Evolutionary conservation across 345 rosid species (phyloP).

Genomic region (Murraya koenigii): DNA sequence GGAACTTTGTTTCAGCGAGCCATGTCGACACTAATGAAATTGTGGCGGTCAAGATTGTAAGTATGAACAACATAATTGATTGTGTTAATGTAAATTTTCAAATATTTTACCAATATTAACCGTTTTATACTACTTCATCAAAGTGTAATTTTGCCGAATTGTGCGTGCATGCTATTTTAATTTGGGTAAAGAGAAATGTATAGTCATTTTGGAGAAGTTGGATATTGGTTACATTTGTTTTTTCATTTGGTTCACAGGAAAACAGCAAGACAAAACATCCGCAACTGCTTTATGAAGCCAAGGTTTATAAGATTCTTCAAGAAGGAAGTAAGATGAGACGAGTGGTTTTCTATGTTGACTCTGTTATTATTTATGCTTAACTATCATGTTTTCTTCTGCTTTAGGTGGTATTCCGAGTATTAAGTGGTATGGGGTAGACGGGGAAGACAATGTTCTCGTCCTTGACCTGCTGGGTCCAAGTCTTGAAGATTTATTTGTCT

Average conservation of each 20-base stretch:
- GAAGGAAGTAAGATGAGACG: slow-evolving; percentile 48
- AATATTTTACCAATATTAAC: background rate
- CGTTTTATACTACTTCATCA: background rate
- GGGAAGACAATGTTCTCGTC: slow-evolving; percentile 48
- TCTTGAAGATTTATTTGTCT: slow-evolving; percentile 65
- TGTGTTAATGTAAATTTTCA: background rate
- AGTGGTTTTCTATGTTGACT: background rate
- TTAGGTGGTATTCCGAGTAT: slow-evolving; percentile 51
- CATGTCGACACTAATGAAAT: slow-evolving; percentile 57
- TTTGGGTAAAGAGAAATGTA: background rate
- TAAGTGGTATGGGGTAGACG: slow-evolving; percentile 57
- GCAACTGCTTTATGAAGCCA: slow-evolving; percentile 59
- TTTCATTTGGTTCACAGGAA: slow-evolving; percentile 38
- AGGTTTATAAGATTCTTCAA: slow-evolving; percentile 52
- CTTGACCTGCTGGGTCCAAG: slow-evolving; percentile 67
- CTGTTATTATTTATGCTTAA: background rate
- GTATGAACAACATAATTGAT: slow-evolving; percentile 7
- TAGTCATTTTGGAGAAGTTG: background rate
- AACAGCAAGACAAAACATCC: slow-evolving; percentile 58
- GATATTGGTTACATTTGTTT: background rate
- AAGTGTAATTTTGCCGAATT: background rate
- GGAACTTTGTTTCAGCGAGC: slow-evolving; percentile 42
- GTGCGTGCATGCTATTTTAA: background rate
- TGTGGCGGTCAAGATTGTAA: slow-evolving; percentile 73
- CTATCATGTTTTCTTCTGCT: background rate